Percentiles rank a stretch among this genome's conserved stretches.
Conservation (phyloP, 2,329 filamentous ascomycete genomes). For the Cyanodermella asteris region DNA sequence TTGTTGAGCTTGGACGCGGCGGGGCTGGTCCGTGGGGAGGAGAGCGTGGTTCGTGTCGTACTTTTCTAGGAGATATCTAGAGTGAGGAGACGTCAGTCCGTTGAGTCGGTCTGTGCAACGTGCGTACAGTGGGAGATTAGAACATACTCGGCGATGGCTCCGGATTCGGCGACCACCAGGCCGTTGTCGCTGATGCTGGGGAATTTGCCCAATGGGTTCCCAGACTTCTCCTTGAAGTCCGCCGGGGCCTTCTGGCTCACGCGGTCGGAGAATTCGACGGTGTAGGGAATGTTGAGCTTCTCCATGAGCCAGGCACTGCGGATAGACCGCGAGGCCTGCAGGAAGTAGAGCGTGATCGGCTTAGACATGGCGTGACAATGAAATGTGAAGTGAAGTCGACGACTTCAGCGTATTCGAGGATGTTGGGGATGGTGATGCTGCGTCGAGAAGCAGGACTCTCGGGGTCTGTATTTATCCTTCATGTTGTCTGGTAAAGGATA, state of each 20-base stretch:
- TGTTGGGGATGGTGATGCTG: too few relatives aligned
- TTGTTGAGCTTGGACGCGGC: slow-evolving; percentile 17
- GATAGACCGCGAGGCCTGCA: slow-evolving; percentile 19
- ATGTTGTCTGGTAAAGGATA: too few relatives aligned
- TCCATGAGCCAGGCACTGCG: slow-evolving; percentile 23
- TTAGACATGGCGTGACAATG: too few relatives aligned
- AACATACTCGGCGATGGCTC: slow-evolving; percentile 24
- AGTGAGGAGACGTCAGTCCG: background rate
- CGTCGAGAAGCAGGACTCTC: too few relatives aligned
- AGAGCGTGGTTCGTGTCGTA: slow-evolving; percentile 20
- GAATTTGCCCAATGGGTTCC: slow-evolving; percentile 23
- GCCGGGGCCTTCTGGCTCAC: slow-evolving; percentile 18
- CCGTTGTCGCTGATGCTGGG: slow-evolving; percentile 22
- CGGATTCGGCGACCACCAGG: slow-evolving; percentile 21
- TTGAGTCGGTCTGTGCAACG: background rate
- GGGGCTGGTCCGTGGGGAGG: slow-evolving; percentile 14
- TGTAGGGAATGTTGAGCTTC: slow-evolving; percentile 21
- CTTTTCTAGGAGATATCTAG: slow-evolving; percentile 23
- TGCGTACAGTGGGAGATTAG: background rate
- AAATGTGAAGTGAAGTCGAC: too few relatives aligned
- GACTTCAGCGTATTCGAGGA: too few relatives aligned
- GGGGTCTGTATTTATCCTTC: too few relatives aligned
- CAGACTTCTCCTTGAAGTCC: slow-evolving; percentile 20
- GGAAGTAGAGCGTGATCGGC: slow-evolving; percentile 27
- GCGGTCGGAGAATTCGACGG: slow-evolving; percentile 18